A percentile compares a stretch with the other conserved stretches of the same genome.
phyloP scores from a whole-genome alignment of 2,329 filamentous ascomycete species.

The Berkeleyomyces rouxiae region DNA sequence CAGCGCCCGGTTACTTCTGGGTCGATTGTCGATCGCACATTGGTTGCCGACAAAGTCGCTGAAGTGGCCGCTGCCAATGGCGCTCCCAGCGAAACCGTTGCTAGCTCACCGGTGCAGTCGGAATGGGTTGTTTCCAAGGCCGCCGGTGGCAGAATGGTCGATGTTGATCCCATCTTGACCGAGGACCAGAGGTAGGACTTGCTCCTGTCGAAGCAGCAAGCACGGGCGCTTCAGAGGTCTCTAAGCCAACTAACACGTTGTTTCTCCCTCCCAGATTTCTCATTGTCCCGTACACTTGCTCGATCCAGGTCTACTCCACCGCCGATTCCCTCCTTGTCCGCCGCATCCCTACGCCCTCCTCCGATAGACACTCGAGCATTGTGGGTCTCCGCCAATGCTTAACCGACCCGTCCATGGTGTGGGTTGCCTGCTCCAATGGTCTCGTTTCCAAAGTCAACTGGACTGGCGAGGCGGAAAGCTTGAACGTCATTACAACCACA shows the following conservation, averaged over 20 bases:
- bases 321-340: slow-evolving; percentile 66
- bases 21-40: slow-evolving; percentile 10
- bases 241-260: not conserved
- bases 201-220: not conserved
- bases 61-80: not conserved
- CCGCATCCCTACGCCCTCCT: slow-evolving; percentile 39
- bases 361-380: slow-evolving; percentile 19
- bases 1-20: slow-evolving; percentile 1
- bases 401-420: slow-evolving; percentile 30
- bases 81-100: not conserved
- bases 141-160: slow-evolving; percentile 47
- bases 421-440: slow-evolving; percentile 44
- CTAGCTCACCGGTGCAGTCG: slow-evolving; percentile 11
- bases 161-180: slow-evolving; percentile 47
- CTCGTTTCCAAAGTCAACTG: slow-evolving; percentile 42
- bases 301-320: slow-evolving; percentile 66
- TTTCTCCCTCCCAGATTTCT: slow-evolving; percentile 37
- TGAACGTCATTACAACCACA: slow-evolving; percentile 14
- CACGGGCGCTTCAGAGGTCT: not conserved
- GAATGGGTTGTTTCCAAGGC: slow-evolving; percentile 46
- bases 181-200: slow-evolving; percentile 32
- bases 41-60: slow-evolving; percentile 1
- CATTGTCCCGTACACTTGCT: slow-evolving; percentile 56
- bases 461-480: slow-evolving; percentile 22
- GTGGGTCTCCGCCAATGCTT: slow-evolving; percentile 27